These are phyloP conservation scores for Fusarium sp. DNA, from an alignment of 2,329 filamentous ascomycete genomes.

Conservation along the genomic window DNA sequence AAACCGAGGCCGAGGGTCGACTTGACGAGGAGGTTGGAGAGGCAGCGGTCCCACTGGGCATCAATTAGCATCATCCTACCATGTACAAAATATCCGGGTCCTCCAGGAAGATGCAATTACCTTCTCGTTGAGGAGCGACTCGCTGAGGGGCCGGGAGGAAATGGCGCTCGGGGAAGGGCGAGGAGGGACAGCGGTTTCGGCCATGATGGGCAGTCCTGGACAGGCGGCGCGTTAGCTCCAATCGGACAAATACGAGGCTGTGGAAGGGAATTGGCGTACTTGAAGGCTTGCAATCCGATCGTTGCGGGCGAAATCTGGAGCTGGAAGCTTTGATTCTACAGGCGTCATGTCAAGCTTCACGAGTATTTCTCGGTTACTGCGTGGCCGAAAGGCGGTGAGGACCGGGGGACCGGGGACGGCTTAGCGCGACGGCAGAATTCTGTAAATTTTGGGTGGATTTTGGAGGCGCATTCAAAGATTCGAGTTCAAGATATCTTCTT, in stretches of 20 bases:
- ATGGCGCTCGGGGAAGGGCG: conserved; percentile 71
- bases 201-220: conserved; percentile 57
- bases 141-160: conserved; percentile 89
- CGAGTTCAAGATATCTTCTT: conserved; percentile 27
- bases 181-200: conserved; percentile 59
- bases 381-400: conserved; percentile 59
- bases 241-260: neutral
- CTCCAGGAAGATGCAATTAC: conserved; percentile 62
- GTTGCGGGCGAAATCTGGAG: conserved; percentile 41
- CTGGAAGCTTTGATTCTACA: conserved; percentile 42
- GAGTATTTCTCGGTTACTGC: conserved; percentile 53
- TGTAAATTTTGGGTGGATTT: conserved; percentile 54
- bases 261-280: conserved; percentile 41
- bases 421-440: conserved; percentile 58
- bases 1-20: conserved; percentile 96
- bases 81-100: neutral
- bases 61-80: conserved; percentile 35
- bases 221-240: conserved; percentile 36
- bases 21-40: conserved; percentile 97
- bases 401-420: conserved; percentile 31
- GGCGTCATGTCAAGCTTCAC: conserved; percentile 52
- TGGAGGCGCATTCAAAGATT: conserved; percentile 38
- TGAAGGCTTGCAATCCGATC: conserved; percentile 35
- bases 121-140: conserved; percentile 99
- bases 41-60: conserved; percentile 93